Base-by-base conservation (phyloP, 768 basidiomycete species). In the Naganishia friedmannii region DNA sequence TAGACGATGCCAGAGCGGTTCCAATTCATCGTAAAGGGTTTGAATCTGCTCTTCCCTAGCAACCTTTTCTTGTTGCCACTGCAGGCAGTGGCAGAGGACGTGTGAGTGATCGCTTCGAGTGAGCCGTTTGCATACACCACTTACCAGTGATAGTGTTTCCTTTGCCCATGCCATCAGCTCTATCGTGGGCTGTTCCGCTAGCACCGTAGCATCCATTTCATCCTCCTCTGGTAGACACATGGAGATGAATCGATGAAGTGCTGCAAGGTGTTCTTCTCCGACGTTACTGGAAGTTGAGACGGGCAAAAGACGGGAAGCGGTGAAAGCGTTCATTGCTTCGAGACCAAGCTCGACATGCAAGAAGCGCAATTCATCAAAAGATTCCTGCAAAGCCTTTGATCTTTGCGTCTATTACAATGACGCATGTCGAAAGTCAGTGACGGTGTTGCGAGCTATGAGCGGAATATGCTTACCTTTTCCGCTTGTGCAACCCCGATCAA, bases 11-110 rank as follows among this genome's bases (percentile, higher is more conserved):
- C 95, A 99, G 3, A 98, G 85, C 0, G 88, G 88, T 78, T 95
- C 94, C 0, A 99, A 85, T 73, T 92, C 88, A 79, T 98, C 93
- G 77, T 93, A 99, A 84, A 97, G 89, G 0, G 88, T 86, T 79
- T 99, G 95, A 34, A 99, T 97, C 73, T 89, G 87, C 0, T 86
- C 82, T 76, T 95, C 93, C 15, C 93, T 85, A 34, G 85, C 83
- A 45, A 85, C 85, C 81, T 93, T 93, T 63, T 87, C 83, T 17
- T 90, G 88, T 70, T 88, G 87, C 67, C 96, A 85, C 63, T 83
- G 70, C n/a, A n/a, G 12, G 17, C 4, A 8, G 19, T 8, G 53
- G 23, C 19, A 32, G 9, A 31, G 15, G 53, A 42, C 6, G 8
- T 31, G 13, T 46, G 42, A 60, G 57, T 34, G 23, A 29, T 31